Conservation (phyloP, 164 flowering plant species). For the Magnolia sinica region DNA sequence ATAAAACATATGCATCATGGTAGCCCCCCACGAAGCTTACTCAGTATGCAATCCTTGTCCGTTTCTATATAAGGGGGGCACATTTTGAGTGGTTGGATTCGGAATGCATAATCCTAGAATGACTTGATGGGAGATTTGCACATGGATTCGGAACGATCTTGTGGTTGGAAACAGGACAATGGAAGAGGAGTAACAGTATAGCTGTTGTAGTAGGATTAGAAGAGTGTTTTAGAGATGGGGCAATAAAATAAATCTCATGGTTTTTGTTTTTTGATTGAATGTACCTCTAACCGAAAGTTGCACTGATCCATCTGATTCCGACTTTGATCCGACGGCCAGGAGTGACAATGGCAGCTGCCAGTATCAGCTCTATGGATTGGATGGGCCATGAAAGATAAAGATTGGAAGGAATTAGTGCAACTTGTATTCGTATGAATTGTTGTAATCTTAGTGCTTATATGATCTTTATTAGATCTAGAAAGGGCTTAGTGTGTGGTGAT, state of each 20-base stretch:
- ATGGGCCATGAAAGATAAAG: neutral
- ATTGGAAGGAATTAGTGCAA: neutral
- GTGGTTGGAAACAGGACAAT: neutral
- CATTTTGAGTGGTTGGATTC: too few relatives aligned
- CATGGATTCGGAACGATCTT: neutral
- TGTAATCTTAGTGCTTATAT: too few relatives aligned
- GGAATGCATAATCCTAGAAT: conserved; percentile 2
- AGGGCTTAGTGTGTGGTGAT: too few relatives aligned
- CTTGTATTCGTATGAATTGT: too few relatives aligned
- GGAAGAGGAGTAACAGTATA: neutral
- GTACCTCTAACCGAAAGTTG: conserved; percentile 51
- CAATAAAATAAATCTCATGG: too few relatives aligned
- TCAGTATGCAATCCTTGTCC: too few relatives aligned
- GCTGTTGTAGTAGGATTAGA: too few relatives aligned
- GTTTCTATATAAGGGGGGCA: too few relatives aligned
- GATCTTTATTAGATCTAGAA: too few relatives aligned
- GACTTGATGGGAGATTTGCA: conserved; percentile 22
- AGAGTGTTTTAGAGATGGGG: too few relatives aligned
- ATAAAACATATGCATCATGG: too few relatives aligned
- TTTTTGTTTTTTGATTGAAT: conserved; percentile 6
- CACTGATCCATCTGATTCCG: conserved; percentile 33
- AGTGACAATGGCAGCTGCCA: conserved; percentile 46
- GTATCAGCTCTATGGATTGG: conserved; percentile 13
- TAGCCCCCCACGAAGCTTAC: too few relatives aligned
- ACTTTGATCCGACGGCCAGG: conserved; percentile 50